These are phyloP conservation scores for Hanseniaspora mollemarum DNA, from an alignment of 805 yeast species.

Conservation along the genomic window DNA sequence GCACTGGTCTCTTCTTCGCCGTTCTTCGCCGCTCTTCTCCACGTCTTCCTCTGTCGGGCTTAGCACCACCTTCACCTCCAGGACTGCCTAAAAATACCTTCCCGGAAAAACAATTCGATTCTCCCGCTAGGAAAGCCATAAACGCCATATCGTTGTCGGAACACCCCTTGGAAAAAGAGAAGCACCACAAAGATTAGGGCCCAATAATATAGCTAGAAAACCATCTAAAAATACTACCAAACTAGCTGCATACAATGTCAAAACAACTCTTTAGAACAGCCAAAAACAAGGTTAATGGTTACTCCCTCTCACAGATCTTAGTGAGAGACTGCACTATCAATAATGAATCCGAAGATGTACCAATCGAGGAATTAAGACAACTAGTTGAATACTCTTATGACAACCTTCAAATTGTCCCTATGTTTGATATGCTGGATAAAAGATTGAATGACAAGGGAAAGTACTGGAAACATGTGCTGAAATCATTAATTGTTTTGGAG, in stretches of 20 bases:
- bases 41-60: too few species aligned
- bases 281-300: conserved; percentile 69
- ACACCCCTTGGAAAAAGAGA: too few species aligned
- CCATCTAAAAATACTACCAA: too few species aligned
- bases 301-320: conserved; percentile 69
- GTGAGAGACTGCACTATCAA: conserved; percentile 80
- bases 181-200: too few species aligned
- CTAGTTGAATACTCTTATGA: conserved; percentile 64
- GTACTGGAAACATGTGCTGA: conserved; percentile 93
- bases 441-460: conserved; percentile 91
- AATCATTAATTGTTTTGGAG: conserved; percentile 79
- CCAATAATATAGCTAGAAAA: too few species aligned
- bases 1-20: too few species aligned
- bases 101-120: too few species aligned
- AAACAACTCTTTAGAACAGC: conserved; percentile 69
- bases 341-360: conserved; percentile 79
- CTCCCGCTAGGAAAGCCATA: too few species aligned
- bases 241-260: conserved; percentile 56
- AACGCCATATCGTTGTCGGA: too few species aligned
- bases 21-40: too few species aligned
- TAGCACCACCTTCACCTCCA: too few species aligned
- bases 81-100: too few species aligned
- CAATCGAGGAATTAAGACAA: conserved; percentile 69
- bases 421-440: conserved; percentile 88
- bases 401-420: conserved; percentile 64